These are phyloP conservation scores for Cryptococcus hybrid DNA, from an alignment of 1,284 basidiomycete genomes.

Conservation along the genomic window DNA sequence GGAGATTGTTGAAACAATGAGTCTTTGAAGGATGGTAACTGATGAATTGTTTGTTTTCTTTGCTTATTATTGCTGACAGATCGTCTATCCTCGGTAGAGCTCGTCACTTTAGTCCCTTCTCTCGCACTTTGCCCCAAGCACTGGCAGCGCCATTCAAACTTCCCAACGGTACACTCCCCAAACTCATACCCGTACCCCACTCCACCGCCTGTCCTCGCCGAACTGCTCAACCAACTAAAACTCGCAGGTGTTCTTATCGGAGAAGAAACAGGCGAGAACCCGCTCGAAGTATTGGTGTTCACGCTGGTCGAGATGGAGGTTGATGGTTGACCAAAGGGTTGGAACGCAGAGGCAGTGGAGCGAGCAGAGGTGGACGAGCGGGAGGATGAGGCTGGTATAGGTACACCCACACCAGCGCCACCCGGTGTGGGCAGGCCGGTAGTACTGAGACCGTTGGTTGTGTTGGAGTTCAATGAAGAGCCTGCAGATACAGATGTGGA, in stretches of 20 bases:
- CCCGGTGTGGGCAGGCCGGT: too few species aligned
- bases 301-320: slow-evolving; percentile 5
- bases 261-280: slow-evolving; percentile 37
- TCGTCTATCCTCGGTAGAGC: not conserved
- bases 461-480: slow-evolving; percentile 1
- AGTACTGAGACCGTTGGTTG: not conserved
- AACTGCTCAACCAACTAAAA: slow-evolving; percentile 29
- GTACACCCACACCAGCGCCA: not conserved
- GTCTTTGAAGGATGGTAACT: not conserved
- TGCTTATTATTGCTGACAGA: not conserved
- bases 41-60: too few species aligned
- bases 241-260: slow-evolving; percentile 40
- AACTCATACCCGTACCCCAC: slow-evolving; percentile 12
- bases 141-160: slow-evolving; percentile 38
- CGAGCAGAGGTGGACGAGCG: too few species aligned
- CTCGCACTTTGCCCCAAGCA: slow-evolving; percentile 21
- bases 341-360: slow-evolving; percentile 6
- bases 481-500: not conserved
- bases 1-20: not conserved
- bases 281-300: not conserved
- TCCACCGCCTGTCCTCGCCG: slow-evolving; percentile 2
- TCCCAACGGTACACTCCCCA: slow-evolving; percentile 8
- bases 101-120: not conserved
- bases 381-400: slow-evolving; percentile 1
- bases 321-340: slow-evolving; percentile 8